These are phyloP conservation scores for Metarhizium guizhouense DNA, from an alignment of 2,329 filamentous ascomycete genomes.

Conservation along the genomic window DNA sequence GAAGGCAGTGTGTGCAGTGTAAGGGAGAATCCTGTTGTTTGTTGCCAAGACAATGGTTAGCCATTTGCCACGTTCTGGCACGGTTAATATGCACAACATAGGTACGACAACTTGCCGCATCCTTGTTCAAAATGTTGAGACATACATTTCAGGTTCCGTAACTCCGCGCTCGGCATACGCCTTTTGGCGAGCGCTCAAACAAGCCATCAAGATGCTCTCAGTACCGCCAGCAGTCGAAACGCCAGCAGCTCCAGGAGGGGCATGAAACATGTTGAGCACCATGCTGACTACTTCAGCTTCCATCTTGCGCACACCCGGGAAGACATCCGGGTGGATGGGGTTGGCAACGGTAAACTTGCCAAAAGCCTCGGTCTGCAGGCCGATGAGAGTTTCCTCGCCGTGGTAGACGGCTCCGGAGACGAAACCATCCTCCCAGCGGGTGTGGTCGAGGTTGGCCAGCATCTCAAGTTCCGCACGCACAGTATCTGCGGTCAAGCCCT, in stretches of 20 bases:
- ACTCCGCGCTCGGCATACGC: conserved; percentile 77
- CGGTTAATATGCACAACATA: background rate
- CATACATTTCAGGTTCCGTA: conserved; percentile 88
- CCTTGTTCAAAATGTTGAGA: background rate
- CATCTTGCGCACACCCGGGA: conserved; percentile 97
- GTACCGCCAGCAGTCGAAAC: conserved; percentile 90
- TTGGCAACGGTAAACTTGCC: conserved; percentile 92
- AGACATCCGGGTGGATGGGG: conserved; percentile 95
- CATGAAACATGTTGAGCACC: conserved; percentile 85
- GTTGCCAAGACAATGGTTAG: background rate
- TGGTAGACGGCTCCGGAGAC: conserved; percentile 96
- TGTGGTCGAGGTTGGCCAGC: conserved; percentile 82
- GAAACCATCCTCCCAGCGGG: conserved; percentile 89
- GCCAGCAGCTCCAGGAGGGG: conserved; percentile 74
- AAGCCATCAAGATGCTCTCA: conserved; percentile 95
- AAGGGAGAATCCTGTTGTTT: conserved; percentile 68
- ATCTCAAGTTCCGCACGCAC: conserved; percentile 71
- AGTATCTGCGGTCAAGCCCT: conserved; percentile 73
- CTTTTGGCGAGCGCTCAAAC: conserved; percentile 81
- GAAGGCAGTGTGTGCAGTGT: conserved; percentile 93
- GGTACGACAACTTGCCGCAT: background rate
- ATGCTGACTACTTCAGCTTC: conserved; percentile 96
- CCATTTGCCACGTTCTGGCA: background rate
- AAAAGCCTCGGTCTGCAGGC: conserved; percentile 87
- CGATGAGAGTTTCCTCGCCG: conserved; percentile 71